Evolutionary conservation across 2,329 filamentous ascomycete species (phyloP).

Genomic region (Colletotrichum sublineola): DNA sequence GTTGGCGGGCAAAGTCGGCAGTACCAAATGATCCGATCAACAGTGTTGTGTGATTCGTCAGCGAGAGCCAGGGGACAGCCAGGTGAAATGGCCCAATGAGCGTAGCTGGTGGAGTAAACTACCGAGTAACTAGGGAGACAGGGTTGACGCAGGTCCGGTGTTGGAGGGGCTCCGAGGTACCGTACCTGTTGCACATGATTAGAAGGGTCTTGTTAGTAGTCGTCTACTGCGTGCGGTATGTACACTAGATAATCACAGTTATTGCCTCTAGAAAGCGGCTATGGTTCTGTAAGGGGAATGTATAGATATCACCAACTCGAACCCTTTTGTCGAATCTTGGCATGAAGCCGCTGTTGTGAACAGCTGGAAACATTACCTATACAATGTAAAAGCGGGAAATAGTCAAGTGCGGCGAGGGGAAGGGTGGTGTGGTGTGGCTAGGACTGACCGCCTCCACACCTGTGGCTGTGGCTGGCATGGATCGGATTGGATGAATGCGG

Average conservation of each 20-base stretch:
- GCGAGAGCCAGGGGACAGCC: background rate
- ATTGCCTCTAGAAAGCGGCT: no score
- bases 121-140: background rate
- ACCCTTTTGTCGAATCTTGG: background rate
- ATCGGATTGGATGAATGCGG: background rate
- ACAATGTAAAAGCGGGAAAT: no score
- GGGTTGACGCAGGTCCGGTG: background rate
- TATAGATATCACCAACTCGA: no score
- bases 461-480: background rate
- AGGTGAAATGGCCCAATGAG: conserved; percentile 16
- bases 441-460: background rate
- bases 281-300: no score
- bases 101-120: background rate
- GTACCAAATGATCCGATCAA: conserved; percentile 22
- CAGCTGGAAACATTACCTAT: no score
- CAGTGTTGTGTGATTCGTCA: conserved; percentile 33
- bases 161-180: conserved; percentile 2
- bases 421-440: background rate
- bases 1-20: background rate
- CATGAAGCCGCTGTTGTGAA: no score
- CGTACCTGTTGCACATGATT: no score
- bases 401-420: background rate
- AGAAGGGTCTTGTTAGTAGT: no score
- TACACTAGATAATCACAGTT: no score
- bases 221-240: no score